Evolutionary conservation across 768 basidiomycete species (phyloP).

Genomic region (Suillus plorans): DNA sequence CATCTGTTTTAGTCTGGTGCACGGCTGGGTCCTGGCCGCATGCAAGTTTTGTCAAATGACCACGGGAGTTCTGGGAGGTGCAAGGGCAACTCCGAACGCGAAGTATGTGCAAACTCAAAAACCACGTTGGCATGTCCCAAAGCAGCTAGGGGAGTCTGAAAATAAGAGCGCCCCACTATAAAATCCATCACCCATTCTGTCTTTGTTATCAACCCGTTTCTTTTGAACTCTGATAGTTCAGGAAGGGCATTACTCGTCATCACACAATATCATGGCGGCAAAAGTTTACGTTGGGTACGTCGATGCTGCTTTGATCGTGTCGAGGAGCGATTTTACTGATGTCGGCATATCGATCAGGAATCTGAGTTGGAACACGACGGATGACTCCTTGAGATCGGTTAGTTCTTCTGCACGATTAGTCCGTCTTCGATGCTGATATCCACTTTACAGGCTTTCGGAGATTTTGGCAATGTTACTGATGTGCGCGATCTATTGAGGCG

Average conservation of each 20-base stretch:
- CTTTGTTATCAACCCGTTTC: conserved; percentile 1
- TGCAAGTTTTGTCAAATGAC: conserved; percentile 1
- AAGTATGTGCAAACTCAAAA: conserved; percentile 6
- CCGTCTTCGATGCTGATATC: conserved; percentile 4
- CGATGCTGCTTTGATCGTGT: neutral
- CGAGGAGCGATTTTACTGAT: conserved; percentile 1
- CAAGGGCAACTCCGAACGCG: neutral
- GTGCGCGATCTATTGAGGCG: conserved; percentile 41
- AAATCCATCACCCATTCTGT: conserved; percentile 24
- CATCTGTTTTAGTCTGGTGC: neutral
- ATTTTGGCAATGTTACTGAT: conserved; percentile 47
- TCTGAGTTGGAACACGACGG: conserved; percentile 34
- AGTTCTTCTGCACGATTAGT: conserved; percentile 12
- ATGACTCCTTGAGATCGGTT: conserved; percentile 25
- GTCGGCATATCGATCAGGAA: conserved; percentile 22
- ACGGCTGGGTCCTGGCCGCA: neutral
- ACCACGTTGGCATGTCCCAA: conserved; percentile 23
- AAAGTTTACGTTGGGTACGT: conserved; percentile 33
- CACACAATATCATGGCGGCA: conserved; percentile 25
- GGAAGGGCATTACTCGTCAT: conserved; percentile 16
- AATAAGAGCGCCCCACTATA: conserved; percentile 23
- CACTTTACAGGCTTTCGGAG: conserved; percentile 39
- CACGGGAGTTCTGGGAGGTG: neutral
- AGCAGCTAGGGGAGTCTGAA: conserved; percentile 35
- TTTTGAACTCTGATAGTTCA: conserved; percentile 10